phyloP scores from a whole-genome alignment of 2,329 filamentous ascomycete genomes.

The Blumeriella jaapii region DNA sequence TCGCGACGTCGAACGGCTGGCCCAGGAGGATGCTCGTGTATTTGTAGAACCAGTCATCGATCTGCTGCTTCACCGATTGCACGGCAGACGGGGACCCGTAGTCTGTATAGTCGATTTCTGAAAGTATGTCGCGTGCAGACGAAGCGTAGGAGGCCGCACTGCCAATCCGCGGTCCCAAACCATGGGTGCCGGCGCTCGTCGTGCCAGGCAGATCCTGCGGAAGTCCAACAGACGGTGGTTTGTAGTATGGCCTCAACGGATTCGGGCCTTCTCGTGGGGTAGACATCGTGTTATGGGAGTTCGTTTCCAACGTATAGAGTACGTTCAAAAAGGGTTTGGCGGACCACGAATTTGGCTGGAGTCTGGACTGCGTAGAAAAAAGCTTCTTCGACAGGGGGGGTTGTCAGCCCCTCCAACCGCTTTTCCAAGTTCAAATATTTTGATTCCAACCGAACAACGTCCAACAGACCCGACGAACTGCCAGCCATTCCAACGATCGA shows the following conservation, averaged over 20 bases:
- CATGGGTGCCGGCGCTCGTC: slow-evolving; percentile 26
- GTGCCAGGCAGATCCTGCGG: slow-evolving; percentile 32
- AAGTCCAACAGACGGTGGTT: slow-evolving; percentile 53
- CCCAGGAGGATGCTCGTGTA: slow-evolving; percentile 82
- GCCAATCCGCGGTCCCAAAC: slow-evolving; percentile 26
- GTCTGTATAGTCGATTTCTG: slow-evolving; percentile 84
- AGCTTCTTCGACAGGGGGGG: slow-evolving; percentile 11
- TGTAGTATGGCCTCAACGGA: slow-evolving; percentile 48
- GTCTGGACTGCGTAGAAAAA: too few species aligned
- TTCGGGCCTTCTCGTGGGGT: slow-evolving; percentile 40
- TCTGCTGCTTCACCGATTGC: slow-evolving; percentile 61
- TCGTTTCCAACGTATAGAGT: slow-evolving; percentile 7
- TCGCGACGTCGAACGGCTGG: slow-evolving; percentile 95
- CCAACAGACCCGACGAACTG: slow-evolving; percentile 1
- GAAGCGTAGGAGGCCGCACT: slow-evolving; percentile 41
- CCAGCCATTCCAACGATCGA: slow-evolving; percentile 1
- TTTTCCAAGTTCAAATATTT: slow-evolving; percentile 7
- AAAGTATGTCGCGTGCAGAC: slow-evolving; percentile 73
- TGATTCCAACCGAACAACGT: not conserved
- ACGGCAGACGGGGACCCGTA: slow-evolving; percentile 70
- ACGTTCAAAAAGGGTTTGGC: slow-evolving; percentile 4
- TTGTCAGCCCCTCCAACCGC: slow-evolving; percentile 2
- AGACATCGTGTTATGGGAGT: slow-evolving; percentile 29
- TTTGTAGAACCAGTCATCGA: slow-evolving; percentile 83
- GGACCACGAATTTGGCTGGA: slow-evolving; percentile 12